Evolutionary conservation across 495 filamentous ascomycete genomes (phyloP).

Genomic region (Aspergillus leporis): DNA sequence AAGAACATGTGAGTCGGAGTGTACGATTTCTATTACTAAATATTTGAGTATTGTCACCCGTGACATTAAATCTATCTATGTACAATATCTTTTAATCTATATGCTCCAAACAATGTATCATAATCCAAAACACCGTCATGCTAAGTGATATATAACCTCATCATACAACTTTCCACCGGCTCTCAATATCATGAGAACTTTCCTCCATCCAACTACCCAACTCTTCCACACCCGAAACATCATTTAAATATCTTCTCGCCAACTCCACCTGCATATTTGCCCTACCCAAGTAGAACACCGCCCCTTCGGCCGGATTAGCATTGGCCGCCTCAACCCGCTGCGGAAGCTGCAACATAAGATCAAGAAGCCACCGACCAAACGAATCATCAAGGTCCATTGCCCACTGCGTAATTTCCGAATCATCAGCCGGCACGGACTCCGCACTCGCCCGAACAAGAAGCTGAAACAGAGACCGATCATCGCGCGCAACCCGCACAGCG

Average conservation of each 20-base stretch:
- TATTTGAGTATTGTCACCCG: neutral
- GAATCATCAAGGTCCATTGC: constrained; percentile 26
- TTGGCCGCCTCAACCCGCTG: constrained; percentile 19
- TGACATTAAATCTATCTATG: constrained; percentile 1
- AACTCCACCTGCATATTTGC: constrained; percentile 25
- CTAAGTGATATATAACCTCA: neutral
- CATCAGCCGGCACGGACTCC: constrained; percentile 39
- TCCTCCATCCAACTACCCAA: constrained; percentile 30
- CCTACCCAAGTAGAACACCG: constrained; percentile 33
- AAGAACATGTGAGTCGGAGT: constrained; percentile 37
- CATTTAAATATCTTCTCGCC: constrained; percentile 27
- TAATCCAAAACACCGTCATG: neutral
- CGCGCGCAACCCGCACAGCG: constrained; percentile 23
- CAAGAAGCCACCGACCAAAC: constrained; percentile 38
- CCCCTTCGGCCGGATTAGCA: constrained; percentile 10
- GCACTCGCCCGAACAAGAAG: constrained; percentile 40
- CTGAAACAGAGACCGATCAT: constrained; percentile 32
- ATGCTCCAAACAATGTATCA: constrained; percentile 2
- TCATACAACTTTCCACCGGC: neutral
- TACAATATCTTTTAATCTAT: neutral
- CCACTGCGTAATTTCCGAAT: constrained; percentile 39
- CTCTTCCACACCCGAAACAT: constrained; percentile 27
- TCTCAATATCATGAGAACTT: constrained; percentile 16
- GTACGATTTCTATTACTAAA: constrained; percentile 2
- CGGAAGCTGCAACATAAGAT: constrained; percentile 38